Conservation (phyloP, 2,329 filamentous ascomycete species). For the Clarireedia paspali region DNA sequence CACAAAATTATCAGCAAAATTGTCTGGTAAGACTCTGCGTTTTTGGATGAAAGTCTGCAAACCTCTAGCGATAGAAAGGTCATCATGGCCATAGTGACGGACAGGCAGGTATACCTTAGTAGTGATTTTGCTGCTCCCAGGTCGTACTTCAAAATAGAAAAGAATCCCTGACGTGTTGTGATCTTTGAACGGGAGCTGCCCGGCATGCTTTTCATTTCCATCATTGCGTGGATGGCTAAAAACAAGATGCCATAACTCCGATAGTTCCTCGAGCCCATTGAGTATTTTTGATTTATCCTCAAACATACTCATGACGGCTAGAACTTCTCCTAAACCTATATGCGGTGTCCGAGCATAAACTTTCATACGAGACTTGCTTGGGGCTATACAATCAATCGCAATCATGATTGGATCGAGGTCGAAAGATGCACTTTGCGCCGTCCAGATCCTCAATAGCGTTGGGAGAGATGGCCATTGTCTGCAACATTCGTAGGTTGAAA, state of each 20-base stretch:
- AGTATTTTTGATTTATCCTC: background rate
- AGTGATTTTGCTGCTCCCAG: background rate
- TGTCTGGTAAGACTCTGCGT: background rate
- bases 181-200: background rate
- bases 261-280: background rate
- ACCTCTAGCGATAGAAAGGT: background rate
- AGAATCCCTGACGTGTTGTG: background rate
- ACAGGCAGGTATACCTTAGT: background rate
- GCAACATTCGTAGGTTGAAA: background rate
- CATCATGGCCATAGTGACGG: background rate
- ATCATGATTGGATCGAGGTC: background rate
- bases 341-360: background rate
- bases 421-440: too few species aligned
- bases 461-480: too few species aligned
- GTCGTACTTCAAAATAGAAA: background rate
- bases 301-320: background rate
- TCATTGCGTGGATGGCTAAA: background rate
- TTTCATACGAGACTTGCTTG: background rate
- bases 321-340: background rate
- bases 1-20: background rate
- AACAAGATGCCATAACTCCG: background rate
- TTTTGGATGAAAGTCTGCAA: background rate
- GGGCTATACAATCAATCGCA: background rate
- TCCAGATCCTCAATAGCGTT: too few species aligned
- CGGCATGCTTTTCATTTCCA: background rate